Evolutionary conservation across 2,329 filamentous ascomycete genomes (phyloP).

Genomic region (Phyllosticta capitalensis): DNA sequence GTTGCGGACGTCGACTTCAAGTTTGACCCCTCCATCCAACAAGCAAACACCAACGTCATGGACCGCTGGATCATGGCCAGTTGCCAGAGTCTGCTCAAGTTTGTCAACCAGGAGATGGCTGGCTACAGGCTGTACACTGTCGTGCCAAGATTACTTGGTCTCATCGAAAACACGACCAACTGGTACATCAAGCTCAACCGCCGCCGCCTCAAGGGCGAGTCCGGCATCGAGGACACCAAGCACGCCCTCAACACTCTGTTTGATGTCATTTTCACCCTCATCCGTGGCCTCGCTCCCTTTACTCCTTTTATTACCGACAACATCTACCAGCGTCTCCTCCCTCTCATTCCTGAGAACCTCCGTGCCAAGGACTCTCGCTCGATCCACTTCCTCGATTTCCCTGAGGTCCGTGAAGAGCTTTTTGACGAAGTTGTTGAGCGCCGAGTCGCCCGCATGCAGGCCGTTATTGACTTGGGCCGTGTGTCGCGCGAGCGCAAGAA

Average conservation of each 20-base stretch:
- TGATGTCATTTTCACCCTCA: conserved; percentile 83
- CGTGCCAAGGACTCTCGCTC: conserved; percentile 66
- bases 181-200: conserved; percentile 98
- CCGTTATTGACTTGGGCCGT: conserved; percentile 83
- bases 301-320: conserved; percentile 92
- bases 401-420: conserved; percentile 76
- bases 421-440: conserved; percentile 83
- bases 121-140: conserved; percentile 71
- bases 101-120: conserved; percentile 87
- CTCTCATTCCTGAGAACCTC: conserved; percentile 66
- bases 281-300: conserved; percentile 83
- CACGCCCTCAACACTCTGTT: conserved; percentile 92
- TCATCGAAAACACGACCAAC: conserved; percentile 95
- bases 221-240: conserved; percentile 73
- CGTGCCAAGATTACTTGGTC: conserved; percentile 67
- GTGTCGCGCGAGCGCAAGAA: conserved; percentile 76
- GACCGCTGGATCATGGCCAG: conserved; percentile 91
- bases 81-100: conserved; percentile 82
- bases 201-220: conserved; percentile 80
- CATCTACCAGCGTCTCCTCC: conserved; percentile 77
- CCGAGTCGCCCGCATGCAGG: conserved; percentile 83
- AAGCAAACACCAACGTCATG: conserved; percentile 82
- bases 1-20: conserved; percentile 64
- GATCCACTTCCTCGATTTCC: conserved; percentile 88
- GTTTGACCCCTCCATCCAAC: conserved; percentile 67